These are phyloP conservation scores for Fusarium drepaniforme DNA, from an alignment of 2,329 filamentous ascomycete genomes.

Conservation along the genomic window DNA sequence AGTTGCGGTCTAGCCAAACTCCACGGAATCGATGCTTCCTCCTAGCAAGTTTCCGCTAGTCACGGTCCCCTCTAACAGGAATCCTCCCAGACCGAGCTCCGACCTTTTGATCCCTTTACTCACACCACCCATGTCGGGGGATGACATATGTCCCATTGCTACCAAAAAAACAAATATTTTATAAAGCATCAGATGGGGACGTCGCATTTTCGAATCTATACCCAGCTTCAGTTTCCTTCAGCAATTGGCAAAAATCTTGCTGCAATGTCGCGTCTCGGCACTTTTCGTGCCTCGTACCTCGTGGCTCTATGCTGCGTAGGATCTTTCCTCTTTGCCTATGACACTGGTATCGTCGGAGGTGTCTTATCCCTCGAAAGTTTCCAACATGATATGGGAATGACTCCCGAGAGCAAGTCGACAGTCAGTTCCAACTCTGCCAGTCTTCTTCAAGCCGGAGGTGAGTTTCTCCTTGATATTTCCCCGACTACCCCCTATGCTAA, in stretches of 20 bases:
- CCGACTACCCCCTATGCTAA: background rate
- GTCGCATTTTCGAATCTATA: background rate
- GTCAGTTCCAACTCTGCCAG: conserved; percentile 56
- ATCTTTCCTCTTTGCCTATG: conserved; percentile 57
- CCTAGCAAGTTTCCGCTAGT: conserved; percentile 1
- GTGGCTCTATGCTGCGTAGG: conserved; percentile 53
- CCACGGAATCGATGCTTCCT: background rate
- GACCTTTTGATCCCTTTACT: conserved; percentile 14
- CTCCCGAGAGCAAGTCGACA: conserved; percentile 43
- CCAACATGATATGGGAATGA: conserved; percentile 53
- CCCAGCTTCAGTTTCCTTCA: background rate
- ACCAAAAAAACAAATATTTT: background rate
- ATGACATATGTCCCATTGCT: conserved; percentile 11
- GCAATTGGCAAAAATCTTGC: background rate
- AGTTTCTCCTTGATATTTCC: conserved; percentile 6
- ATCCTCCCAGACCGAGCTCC: conserved; percentile 35
- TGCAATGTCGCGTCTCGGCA: conserved; percentile 46
- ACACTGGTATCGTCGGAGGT: conserved; percentile 58
- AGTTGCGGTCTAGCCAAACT: background rate
- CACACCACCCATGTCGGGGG: conserved; percentile 19
- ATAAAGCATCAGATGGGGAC: conserved; percentile 23
- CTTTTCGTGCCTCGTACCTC: conserved; percentile 53
- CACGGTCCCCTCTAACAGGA: conserved; percentile 28
- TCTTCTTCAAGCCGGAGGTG: conserved; percentile 56
- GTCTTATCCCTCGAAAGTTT: conserved; percentile 54